Conservation (phyloP, 2,329 filamentous ascomycete genomes). For the Metarhizium robertsii region DNA sequence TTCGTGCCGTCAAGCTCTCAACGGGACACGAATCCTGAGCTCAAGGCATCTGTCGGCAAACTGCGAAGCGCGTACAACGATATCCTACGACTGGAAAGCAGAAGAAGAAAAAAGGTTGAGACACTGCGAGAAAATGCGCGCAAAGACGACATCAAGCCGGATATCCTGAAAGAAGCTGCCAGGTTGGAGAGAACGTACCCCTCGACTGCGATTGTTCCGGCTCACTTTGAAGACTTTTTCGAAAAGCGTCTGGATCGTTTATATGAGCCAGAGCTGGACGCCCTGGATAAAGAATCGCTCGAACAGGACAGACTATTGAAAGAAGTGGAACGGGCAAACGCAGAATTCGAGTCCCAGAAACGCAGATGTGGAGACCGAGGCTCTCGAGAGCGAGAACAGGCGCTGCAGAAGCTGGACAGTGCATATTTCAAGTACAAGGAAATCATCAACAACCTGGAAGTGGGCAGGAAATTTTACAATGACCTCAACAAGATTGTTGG, state of each 20-base stretch:
- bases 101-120: constrained; percentile 71
- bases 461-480: constrained; percentile 93
- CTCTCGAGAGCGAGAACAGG: constrained; percentile 69
- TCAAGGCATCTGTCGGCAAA: constrained; percentile 70
- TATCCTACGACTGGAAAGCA: constrained; percentile 70
- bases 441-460: constrained; percentile 83
- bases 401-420: constrained; percentile 78
- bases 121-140: constrained; percentile 68
- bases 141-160: constrained; percentile 79
- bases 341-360: constrained; percentile 65
- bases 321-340: constrained; percentile 66
- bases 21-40: constrained; percentile 66
- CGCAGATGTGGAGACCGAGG: constrained; percentile 53
- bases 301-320: constrained; percentile 67
- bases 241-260: constrained; percentile 64
- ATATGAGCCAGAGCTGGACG: constrained; percentile 71
- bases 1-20: constrained; percentile 81
- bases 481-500: constrained; percentile 83
- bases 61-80: constrained; percentile 79
- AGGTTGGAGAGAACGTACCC: constrained; percentile 80
- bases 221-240: constrained; percentile 88
- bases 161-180: constrained; percentile 73
- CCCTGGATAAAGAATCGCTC: constrained; percentile 58
- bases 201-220: constrained; percentile 73
- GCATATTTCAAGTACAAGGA: constrained; percentile 97